Evolutionary conservation across 2,329 filamentous ascomycete genomes (phyloP), one percentile per base, ranked within the genome.

Genomic region (Pseudogymnoascus sp.): DNA sequence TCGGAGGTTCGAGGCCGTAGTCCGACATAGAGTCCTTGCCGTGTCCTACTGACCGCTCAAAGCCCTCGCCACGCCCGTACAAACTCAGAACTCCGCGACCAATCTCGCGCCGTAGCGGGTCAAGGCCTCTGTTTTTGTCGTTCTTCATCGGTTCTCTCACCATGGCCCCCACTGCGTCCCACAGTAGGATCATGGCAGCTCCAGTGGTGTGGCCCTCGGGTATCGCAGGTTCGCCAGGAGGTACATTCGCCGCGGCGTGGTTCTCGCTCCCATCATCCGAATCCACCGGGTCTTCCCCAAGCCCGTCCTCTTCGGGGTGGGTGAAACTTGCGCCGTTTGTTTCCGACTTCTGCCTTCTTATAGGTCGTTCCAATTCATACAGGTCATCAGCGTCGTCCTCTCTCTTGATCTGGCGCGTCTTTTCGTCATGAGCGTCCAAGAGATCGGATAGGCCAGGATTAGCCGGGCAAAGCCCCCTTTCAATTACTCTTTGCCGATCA

Each of bases 191-290:
- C 66, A 92, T 84, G 61, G 95, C 90, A 1, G 92, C 92, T n/a
- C 91, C 85, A 0, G 93, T 97, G 0, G 91, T 96, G 71, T 97
- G 93, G 68, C 96, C 90, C 29, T 87, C 84, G 0, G 91, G 90
- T 63, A 96, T 90, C 1, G 88, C 84, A 12, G 89, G 83, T 67
- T 86, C 82, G 57, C 85, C 86, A 1, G 82, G 81, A 11, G 76
- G 77, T 5, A 83, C 81, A 10, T 79, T 76, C 6, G 71, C 67
- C 63, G 68, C 67, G n/a, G 47, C 14, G 7, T 54, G 14, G 47
- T 31, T 29, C 47, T 54, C 47, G n/a, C 23, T 54, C 60, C 62
- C 67, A 61, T 71, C 80, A 42, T 83, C 81, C 60, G 76, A 73
- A 7, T 77, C 72, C 42, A 69, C 68, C 16, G 10, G 59, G n/a